Evolutionary conservation across 371 early-diverging fungal genomes (phyloP).

Genomic region (Syncephalis plumigaleata): DNA sequence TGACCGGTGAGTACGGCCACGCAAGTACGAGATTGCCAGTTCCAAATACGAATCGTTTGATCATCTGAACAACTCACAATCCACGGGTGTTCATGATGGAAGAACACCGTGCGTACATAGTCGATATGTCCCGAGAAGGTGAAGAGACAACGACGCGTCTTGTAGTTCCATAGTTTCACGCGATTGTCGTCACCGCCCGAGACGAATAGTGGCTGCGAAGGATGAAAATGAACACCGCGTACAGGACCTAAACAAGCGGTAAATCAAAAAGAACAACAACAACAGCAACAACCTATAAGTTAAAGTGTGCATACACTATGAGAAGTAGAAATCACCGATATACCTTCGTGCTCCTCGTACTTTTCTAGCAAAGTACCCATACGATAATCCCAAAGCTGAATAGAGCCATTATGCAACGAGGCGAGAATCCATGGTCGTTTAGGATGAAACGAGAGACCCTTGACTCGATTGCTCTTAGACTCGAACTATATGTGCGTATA

Average conservation of each 20-base stretch:
- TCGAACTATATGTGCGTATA: slow-evolving; percentile 51
- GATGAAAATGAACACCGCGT: slow-evolving; percentile 95
- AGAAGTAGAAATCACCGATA: background rate
- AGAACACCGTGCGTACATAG: slow-evolving; percentile 94
- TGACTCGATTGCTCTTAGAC: slow-evolving; percentile 96
- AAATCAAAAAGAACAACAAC: background rate
- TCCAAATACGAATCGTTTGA: slow-evolving; percentile 98
- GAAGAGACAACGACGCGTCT: slow-evolving; percentile 85
- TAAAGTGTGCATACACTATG: background rate
- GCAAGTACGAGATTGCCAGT: slow-evolving; percentile 98
- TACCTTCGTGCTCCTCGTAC: slow-evolving; percentile 98
- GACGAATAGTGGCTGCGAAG: slow-evolving; percentile 93
- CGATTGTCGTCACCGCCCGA: slow-evolving; percentile 99
- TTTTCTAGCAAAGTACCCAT: slow-evolving; percentile 94
- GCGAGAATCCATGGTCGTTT: slow-evolving; percentile 96
- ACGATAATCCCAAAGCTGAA: slow-evolving; percentile 98
- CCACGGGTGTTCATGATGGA: slow-evolving; percentile 98
- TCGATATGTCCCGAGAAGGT: slow-evolving; percentile 97
- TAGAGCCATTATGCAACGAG: slow-evolving; percentile 93
- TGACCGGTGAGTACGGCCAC: slow-evolving; percentile 97
- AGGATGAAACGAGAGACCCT: slow-evolving; percentile 95
- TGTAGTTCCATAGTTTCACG: slow-evolving; percentile 99
- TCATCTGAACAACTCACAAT: slow-evolving; percentile 96
- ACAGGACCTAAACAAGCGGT: slow-evolving; percentile 82
- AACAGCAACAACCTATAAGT: background rate